Conservation (phyloP, 129 eudicot species). For the Arctium lappa region DNA sequence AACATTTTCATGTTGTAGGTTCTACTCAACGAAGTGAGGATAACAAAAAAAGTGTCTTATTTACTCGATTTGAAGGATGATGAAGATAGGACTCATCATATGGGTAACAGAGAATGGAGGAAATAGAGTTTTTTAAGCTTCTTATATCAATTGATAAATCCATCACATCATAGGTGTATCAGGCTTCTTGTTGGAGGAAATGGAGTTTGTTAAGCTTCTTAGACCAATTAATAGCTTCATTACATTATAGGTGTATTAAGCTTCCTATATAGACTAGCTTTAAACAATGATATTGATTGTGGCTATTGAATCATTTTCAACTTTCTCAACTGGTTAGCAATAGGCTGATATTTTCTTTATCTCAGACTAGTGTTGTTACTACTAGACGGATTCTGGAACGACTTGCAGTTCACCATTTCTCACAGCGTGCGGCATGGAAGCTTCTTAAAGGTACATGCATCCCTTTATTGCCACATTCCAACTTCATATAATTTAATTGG, state of each 20-base stretch:
- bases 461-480: neutral
- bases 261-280: neutral
- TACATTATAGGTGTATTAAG: neutral
- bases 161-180: neutral
- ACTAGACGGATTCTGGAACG: constrained; percentile 89
- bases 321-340: constrained; percentile 4
- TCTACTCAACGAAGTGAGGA: neutral
- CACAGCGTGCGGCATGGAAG: constrained; percentile 88
- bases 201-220: neutral
- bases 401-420: constrained; percentile 65
- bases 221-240: neutral
- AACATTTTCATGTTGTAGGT: neutral
- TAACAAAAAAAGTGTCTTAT: neutral
- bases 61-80: neutral
- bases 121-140: neutral
- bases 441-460: constrained; percentile 75
- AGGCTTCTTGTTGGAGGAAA: neutral
- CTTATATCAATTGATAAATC: neutral
- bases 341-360: neutral
- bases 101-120: neutral
- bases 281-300: neutral
- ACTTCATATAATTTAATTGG: neutral
- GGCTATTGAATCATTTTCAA: neutral
- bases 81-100: neutral
- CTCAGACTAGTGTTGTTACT: constrained; percentile 74